Evolutionary conservation across 352 stramenopile genomes (phyloP), one percentile per base, ranked within the genome.

Genomic region (Phytopythium sindhum): DNA sequence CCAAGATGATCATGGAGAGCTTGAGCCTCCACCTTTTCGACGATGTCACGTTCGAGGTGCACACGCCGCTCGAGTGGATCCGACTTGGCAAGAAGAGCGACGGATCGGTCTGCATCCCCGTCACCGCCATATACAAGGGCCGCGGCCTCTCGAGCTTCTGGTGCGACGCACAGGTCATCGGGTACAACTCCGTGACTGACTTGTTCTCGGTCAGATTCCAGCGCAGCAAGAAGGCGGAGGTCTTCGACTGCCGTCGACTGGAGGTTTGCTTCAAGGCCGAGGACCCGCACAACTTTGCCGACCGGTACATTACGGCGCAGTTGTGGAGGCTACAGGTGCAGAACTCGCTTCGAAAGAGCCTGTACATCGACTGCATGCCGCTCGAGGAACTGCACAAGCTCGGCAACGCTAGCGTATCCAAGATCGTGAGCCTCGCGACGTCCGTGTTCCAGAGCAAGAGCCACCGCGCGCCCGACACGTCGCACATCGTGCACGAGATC

Each of bases 281-380:
- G 64, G 81, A 96, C 53, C 85, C 87, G 0, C 51, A 63, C 31
- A 90, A 90, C 54, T 96, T 94, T 69, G 82, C 79, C 14, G 81
- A 94, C 63, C 72, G 87, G 39, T 90, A 87, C 63, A 78, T 90
- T 53, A 70, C 62, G 24, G 85, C 87, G 2, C 84, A 93, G 52
- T 10, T 77, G 0, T 62, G 74, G 4, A 70, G 87, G 10, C 71
- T 94, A 0, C 73, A 88, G 50, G 87, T 78, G 6, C 83, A 93
- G 54, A 86, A 92, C 39, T 12, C 75, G 23, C 56, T 95, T 5
- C 75, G 85, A 3, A 89, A 91, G 65, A 93, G 81, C 41, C 65
- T 94, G n/a, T 94, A 94, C 64, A 67, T 95, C 24, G 86, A 95
- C 63, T 95, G 85, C 55, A 95, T 95, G 85, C 83, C 86, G 10